Percentiles rank a stretch among this genome's conserved stretches.
Conservation (phyloP, 805 yeast species). For the Candida methanosorbosa region DNA sequence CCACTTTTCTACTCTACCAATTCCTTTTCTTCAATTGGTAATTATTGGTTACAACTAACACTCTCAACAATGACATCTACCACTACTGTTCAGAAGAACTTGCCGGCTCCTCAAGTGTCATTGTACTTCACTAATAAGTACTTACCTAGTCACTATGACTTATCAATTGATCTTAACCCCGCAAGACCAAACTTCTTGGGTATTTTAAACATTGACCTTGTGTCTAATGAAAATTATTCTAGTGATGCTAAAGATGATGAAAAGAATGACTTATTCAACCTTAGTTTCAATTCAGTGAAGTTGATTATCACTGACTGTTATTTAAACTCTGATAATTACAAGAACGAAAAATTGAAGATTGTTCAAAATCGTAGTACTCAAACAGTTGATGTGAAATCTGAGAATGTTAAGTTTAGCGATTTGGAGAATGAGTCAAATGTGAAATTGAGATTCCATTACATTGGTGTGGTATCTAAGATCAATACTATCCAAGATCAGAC, state of each 20-base stretch:
- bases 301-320: slow-evolving; percentile 29
- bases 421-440: slow-evolving; percentile 1
- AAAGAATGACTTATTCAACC: slow-evolving; percentile 7
- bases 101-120: slow-evolving; percentile 6
- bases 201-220: slow-evolving; percentile 23
- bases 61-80: neutral
- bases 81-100: neutral
- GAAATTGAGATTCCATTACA: slow-evolving; percentile 26
- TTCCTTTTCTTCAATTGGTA: too few relatives aligned
- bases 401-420: slow-evolving; percentile 15
- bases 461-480: slow-evolving; percentile 44
- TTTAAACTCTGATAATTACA: slow-evolving; percentile 10
- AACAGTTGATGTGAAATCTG: slow-evolving; percentile 21
- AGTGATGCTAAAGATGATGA: slow-evolving; percentile 3
- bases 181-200: slow-evolving; percentile 39
- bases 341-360: slow-evolving; percentile 9
- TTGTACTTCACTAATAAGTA: slow-evolving; percentile 25
- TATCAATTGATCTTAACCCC: slow-evolving; percentile 27
- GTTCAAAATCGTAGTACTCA: slow-evolving; percentile 32
- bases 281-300: slow-evolving; percentile 33
- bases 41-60: neutral
- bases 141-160: slow-evolving; percentile 30
- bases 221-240: slow-evolving; percentile 13
- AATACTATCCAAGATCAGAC: slow-evolving; percentile 49
- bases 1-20: too few relatives aligned